Percentiles rank a stretch among this genome's conserved stretches.
These are phyloP conservation scores for Fraxinus angustifolia DNA, from an alignment of 305 asterid genomes.

Conservation along the genomic window DNA sequence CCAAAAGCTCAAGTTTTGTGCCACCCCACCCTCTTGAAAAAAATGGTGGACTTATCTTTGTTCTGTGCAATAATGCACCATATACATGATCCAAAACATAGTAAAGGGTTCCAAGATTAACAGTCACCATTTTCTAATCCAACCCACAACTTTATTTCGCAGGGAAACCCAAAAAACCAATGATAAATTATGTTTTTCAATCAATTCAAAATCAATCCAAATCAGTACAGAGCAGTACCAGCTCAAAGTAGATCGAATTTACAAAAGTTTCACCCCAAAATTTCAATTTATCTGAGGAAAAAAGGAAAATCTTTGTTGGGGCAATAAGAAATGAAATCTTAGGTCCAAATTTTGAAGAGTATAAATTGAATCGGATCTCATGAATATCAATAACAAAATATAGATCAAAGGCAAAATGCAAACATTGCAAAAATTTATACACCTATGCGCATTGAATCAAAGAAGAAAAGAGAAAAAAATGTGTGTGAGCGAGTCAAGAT, in stretches of 20 bases:
- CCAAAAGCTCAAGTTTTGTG: slow-evolving; percentile 72
- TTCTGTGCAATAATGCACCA: slow-evolving; percentile 89
- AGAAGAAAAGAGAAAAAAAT: background rate
- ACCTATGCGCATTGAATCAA: background rate
- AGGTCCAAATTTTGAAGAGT: background rate
- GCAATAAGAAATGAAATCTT: background rate
- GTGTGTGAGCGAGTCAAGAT: background rate
- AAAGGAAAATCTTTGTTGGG: background rate
- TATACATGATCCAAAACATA: slow-evolving; percentile 85
- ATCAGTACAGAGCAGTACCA: slow-evolving; percentile 5
- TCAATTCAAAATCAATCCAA: slow-evolving; percentile 22
- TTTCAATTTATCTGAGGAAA: background rate
- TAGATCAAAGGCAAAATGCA: background rate
- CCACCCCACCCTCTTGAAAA: slow-evolving; percentile 98
- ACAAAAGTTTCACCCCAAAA: background rate
- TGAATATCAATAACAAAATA: background rate
- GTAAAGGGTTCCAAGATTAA: slow-evolving; percentile 80
- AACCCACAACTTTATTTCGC: slow-evolving; percentile 1
- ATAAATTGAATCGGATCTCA: slow-evolving; percentile 26
- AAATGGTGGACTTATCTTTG: slow-evolving; percentile 76
- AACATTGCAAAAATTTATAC: background rate
- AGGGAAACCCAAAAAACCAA: background rate
- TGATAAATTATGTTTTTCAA: slow-evolving; percentile 2
- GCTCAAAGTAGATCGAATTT: slow-evolving; percentile 5
- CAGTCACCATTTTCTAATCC: slow-evolving; percentile 54